Conservation (phyloP, 2,329 filamentous ascomycete species). For the Drechmeria coniospora region DNA sequence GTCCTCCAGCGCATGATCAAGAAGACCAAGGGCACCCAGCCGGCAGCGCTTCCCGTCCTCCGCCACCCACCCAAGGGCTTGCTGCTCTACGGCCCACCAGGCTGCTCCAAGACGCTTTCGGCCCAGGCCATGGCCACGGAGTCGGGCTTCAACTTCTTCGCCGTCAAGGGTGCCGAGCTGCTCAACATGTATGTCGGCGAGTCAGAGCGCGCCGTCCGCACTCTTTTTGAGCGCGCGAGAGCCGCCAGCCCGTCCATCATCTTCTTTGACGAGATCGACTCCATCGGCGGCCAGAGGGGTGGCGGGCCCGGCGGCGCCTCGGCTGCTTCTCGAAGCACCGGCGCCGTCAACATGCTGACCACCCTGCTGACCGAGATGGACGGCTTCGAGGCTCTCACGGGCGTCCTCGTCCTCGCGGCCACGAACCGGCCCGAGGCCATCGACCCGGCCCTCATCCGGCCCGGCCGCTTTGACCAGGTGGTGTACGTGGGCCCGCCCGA, state of each 20-base stretch:
- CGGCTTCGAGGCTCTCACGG: constrained; percentile 71
- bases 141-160: constrained; percentile 82
- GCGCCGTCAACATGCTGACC: constrained; percentile 68
- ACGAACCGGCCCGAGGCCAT: constrained; percentile 82
- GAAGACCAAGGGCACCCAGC: constrained; percentile 19
- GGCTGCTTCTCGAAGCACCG: constrained; percentile 16
- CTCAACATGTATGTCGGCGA: constrained; percentile 97
- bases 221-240: constrained; percentile 71
- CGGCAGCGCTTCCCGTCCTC: constrained; percentile 19
- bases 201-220: constrained; percentile 71
- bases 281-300: constrained; percentile 46
- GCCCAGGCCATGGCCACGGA: constrained; percentile 86
- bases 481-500: constrained; percentile 79
- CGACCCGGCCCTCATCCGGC: constrained; percentile 71
- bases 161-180: constrained; percentile 84
- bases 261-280: constrained; percentile 94
- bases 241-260: constrained; percentile 84
- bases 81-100: constrained; percentile 80
- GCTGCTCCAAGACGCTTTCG: constrained; percentile 86
- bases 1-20: constrained; percentile 37
- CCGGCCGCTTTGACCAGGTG: constrained; percentile 70
- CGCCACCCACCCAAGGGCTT: constrained; percentile 60
- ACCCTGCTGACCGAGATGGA: constrained; percentile 92
- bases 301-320: constrained; percentile 29
- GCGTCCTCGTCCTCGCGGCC: constrained; percentile 76